Percentiles rank a stretch among this genome's conserved stretches.
Evolutionary conservation across 768 basidiomycete genomes (phyloP).

Genomic region (Serendipita vermifera): DNA sequence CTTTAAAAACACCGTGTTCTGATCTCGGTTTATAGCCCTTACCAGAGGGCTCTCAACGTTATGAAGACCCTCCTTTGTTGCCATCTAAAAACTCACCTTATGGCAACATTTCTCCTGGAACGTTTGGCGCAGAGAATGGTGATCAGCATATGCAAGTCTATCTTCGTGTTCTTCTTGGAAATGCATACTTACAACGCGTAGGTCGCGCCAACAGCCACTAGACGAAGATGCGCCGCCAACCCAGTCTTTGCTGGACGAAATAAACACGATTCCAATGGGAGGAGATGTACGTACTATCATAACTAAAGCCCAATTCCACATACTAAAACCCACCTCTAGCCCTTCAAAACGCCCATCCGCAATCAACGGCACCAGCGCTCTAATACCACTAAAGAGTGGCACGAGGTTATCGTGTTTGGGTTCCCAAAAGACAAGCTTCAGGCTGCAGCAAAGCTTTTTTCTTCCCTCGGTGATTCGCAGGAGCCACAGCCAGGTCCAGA

Average conservation of each 20-base stretch:
- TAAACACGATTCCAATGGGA: conserved; percentile 4
- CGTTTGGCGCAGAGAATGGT: conserved; percentile 69
- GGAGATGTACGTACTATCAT: background rate
- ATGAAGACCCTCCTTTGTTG: conserved; percentile 62
- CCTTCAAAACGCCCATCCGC: background rate
- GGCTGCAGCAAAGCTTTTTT: conserved; percentile 28
- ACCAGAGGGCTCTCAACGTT: conserved; percentile 46
- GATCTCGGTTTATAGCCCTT: conserved; percentile 18
- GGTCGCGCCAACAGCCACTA: conserved; percentile 47
- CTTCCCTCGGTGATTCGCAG: conserved; percentile 41
- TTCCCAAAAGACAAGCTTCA: conserved; percentile 72
- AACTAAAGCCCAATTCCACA: background rate
- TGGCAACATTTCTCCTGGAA: conserved; percentile 52
- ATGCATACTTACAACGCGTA: conserved; percentile 9
- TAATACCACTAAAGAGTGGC: background rate
- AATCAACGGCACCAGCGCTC: background rate
- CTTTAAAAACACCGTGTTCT: too few species aligned
- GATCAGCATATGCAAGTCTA: conserved; percentile 35
- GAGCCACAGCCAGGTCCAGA: conserved; percentile 55
- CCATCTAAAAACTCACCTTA: conserved; percentile 63
- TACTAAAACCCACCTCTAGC: background rate
- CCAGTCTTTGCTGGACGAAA: conserved; percentile 53
- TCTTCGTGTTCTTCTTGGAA: conserved; percentile 6
- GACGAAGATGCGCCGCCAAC: conserved; percentile 77
- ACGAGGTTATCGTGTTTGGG: conserved; percentile 72